These are phyloP conservation scores for Protostelium mycophagum DNA, from an alignment of 78 protist species.

Conservation along the genomic window DNA sequence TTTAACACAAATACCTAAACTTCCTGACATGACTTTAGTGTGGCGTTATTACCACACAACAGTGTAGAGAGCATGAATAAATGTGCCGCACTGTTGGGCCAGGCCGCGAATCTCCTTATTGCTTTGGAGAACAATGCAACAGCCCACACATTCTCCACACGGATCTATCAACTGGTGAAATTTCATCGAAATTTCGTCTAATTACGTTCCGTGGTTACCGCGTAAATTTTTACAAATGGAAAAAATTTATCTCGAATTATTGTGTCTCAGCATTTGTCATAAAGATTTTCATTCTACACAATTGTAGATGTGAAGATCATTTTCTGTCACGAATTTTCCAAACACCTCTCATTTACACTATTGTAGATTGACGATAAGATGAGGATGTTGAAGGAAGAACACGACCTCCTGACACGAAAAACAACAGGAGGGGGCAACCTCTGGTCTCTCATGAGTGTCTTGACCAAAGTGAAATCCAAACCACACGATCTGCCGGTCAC, in stretches of 20 bases:
- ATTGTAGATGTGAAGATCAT: too few species aligned
- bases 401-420: background rate
- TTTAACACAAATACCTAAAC: too few species aligned
- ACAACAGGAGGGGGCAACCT: background rate
- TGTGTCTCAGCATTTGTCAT: too few species aligned
- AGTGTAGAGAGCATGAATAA: background rate
- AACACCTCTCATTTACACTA: background rate
- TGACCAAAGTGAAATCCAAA: background rate
- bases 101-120: background rate
- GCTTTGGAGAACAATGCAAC: background rate
- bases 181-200: too few species aligned
- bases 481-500: background rate
- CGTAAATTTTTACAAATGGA: too few species aligned
- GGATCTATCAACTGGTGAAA: background rate
- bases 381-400: background rate
- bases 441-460: background rate
- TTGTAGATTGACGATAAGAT: background rate
- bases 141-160: background rate
- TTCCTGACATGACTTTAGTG: too few species aligned
- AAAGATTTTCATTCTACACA: too few species aligned
- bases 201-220: too few species aligned
- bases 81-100: background rate
- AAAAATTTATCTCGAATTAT: too few species aligned
- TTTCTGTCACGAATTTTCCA: background rate
- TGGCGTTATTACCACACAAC: background rate